Evolutionary conservation across 106 monocot species (phyloP).

Genomic region (Dioscorea alata): DNA sequence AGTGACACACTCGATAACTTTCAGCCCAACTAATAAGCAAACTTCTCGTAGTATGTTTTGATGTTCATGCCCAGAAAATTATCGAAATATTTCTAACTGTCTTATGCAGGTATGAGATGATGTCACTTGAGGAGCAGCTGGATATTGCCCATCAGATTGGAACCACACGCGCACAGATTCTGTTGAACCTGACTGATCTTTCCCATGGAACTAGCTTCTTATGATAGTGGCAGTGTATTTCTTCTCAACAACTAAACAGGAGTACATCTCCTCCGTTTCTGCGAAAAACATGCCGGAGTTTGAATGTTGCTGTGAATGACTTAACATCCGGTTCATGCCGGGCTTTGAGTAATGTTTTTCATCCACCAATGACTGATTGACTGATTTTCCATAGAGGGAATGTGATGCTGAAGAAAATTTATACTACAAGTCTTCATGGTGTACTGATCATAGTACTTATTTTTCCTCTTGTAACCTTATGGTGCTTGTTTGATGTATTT

Average conservation of each 20-base stretch:
- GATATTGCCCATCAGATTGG: conserved; percentile 86
- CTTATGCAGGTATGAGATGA: conserved; percentile 83
- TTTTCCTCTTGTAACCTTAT: too few species aligned
- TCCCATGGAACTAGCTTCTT: conserved; percentile 73
- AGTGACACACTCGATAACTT: neutral
- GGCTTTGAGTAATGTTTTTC: neutral
- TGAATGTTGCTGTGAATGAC: too few species aligned
- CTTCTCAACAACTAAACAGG: neutral
- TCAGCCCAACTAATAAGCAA: too few species aligned
- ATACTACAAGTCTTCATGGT: too few species aligned
- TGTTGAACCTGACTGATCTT: conserved; percentile 74
- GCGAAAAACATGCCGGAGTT: too few species aligned
- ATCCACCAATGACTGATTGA: neutral
- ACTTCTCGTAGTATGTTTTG: neutral
- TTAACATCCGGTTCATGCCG: neutral
- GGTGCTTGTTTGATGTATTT: too few species aligned
- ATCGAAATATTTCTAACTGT: neutral
- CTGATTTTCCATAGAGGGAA: neutral
- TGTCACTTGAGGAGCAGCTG: conserved; percentile 83
- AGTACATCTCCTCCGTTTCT: neutral
- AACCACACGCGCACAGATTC: conserved; percentile 77
- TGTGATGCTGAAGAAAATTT: neutral
- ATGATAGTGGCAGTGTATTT: conserved; percentile 12
- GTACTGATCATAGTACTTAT: too few species aligned
- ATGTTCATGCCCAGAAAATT: neutral